A percentile compares a stretch with the other conserved stretches of the same genome.
phyloP scores from a whole-genome alignment of 257 asterid species.

The Capsicum pubescens region DNA sequence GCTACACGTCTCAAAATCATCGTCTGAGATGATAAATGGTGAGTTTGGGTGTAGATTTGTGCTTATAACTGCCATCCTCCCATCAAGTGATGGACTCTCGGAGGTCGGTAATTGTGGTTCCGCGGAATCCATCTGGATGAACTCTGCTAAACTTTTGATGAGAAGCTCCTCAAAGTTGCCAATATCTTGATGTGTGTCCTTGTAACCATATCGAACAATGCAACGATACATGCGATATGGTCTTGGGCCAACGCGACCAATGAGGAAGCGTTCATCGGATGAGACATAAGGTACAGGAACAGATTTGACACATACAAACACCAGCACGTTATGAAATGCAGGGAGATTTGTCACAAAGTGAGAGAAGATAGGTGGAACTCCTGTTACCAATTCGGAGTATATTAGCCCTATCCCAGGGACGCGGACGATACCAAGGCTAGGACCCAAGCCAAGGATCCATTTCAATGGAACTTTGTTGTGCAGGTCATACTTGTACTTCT shows the following conservation, averaged over 20 bases:
- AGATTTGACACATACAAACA: conserved; percentile 84
- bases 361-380: conserved; percentile 90
- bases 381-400: conserved; percentile 89
- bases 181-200: conserved; percentile 78
- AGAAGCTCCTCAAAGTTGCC: conserved; percentile 78
- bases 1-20: conserved; percentile 40
- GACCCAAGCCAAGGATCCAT: conserved; percentile 93
- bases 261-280: conserved; percentile 83
- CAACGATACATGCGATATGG: conserved; percentile 94
- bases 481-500: conserved; percentile 84
- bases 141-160: conserved; percentile 85
- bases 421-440: conserved; percentile 90
- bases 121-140: conserved; percentile 89
- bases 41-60: conserved; percentile 51
- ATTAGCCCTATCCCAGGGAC: conserved; percentile 94
- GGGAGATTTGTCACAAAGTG: conserved; percentile 98
- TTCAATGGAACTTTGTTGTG: conserved; percentile 89
- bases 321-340: conserved; percentile 86
- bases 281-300: conserved; percentile 86
- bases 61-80: conserved; percentile 96
- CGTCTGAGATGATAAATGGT: conserved; percentile 52
- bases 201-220: conserved; percentile 91
- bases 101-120: conserved; percentile 74
- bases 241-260: conserved; percentile 93
- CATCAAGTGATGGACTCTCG: conserved; percentile 66